Evolutionary conservation across 306 rosid species (phyloP), one percentile per base, ranked within the genome.

Genomic region (Trifolium pratense): DNA sequence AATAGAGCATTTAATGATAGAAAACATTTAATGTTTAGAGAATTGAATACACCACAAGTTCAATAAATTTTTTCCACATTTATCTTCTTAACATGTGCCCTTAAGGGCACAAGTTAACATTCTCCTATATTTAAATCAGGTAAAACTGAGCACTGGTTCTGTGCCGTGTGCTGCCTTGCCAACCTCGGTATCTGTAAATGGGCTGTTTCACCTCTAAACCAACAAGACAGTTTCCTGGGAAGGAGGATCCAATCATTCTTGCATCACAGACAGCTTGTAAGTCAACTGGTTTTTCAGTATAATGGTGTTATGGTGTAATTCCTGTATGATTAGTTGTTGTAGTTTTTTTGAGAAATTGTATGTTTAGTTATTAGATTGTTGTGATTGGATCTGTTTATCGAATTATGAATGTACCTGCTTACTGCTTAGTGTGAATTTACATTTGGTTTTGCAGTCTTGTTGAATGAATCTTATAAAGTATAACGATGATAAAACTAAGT

Each of bases 181-280:
- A 77, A 73, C 82, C 55, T 52, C 26, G 0, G 0, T 36, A 42
- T 78, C 84, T 57, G 76, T 90, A 82, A 88, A 94, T 94, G 99
- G 99, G 99, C 81, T 94, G 99, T 75, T 75, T 91, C 63, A 78
- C 69, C 81, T 91, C 99, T 29, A 91, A 79, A 62, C 85, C 73
- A 51, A 87, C 68, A 59, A 89, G 77, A 52, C 89, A 84, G 68
- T 82, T 63, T 86, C 99, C 96, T 2, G 93, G 90, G 40, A 86
- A 94, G 32, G 93, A 88, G 77, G 92, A 89, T 73, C 97, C 96
- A 32, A 85, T 91, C 20, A 52, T 55, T 52, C 97, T 94, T 9
- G 97, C 99, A 37, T 87, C 97, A 3, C 88, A 91, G 79, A 94
- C 99, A 6, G 97, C 99, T 31, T 94, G 99, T 94, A 81, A 88